Base-by-base conservation (phyloP, 2,329 filamentous ascomycete species). In the Arthrobotrys iridis region DNA sequence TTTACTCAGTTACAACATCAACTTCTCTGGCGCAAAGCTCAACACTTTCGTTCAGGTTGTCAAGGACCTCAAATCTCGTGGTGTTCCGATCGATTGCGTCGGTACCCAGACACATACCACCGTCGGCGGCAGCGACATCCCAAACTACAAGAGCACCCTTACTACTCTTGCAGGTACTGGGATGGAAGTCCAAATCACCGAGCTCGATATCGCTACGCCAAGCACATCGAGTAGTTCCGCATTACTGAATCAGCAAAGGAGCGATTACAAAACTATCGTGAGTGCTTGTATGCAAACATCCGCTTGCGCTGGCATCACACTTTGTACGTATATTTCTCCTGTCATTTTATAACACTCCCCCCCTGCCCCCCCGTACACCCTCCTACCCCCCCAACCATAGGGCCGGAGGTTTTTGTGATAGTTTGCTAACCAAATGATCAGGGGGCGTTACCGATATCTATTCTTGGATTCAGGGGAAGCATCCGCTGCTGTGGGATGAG, bases 221-320 rank as follows among this genome's bases (percentile, higher is more conserved):
- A 81, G 11, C 88, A 83, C 81, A 2, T 78, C 79, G 0, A 79
- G 81, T 0, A n/a, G 7, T 13, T 1, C 62, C 11, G 81, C 8
- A 0, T 77, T 80, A 24, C 76, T 81, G 18, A 71, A 57, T 11
- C 79, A 79, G 35, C 78, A 81, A 71, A 37, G 26, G 2, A 45
- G 18, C 4, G 77, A 78, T 50, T 79, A 79, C 77, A 68, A 77
- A 24, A 74, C 62, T 15, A 84, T 87, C 22, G 84, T 85, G 72
- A 84, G 86, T 50, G 88, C 86, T 6, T 91, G 89, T 78, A 80
- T 89, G 30, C 81, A 84, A n/a, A 82, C 88, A 50, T 71, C 83
- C 4, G 87, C 88, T 80, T 91, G 89, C 79, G 85, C 89, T 1
- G 88, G 88, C 45, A 86, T 91, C 73, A 91, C 89, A 0, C 86